Base-by-base conservation (phyloP, 257 asterid genomes). In the Salvia splendens region DNA sequence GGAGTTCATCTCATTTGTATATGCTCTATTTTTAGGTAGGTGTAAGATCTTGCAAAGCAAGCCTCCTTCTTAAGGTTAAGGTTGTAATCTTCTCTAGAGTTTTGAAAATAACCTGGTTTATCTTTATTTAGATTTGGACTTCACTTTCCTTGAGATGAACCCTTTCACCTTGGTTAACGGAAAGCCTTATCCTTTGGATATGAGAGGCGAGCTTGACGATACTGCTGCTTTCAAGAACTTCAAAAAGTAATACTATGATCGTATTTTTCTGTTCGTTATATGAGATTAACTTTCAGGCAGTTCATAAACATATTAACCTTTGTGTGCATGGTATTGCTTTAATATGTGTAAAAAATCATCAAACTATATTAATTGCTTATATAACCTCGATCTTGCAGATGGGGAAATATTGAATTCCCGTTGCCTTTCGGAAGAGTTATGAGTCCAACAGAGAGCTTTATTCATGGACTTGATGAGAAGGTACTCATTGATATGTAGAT, bases 161-260 rank as follows among this genome's bases (percentile, higher is more conserved):
- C 98, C 98, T 45, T 92, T 92, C 84, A 76, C 96, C 53, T 81
- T 89, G 84, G 92, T 92, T 40, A 80, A 92, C 10, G 96, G 95
- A 68, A 89, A 89, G 86, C 97, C 98, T 41, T 92, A 83, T 75
- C 97, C 98, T 7, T 61, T 92, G 81, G 98, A 92, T 68, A 92
- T 92, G 97, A 83, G 98, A 74, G 97, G 98, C 80, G 98, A 92
- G 80, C 97, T 92, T 40, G 98, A 92, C 63, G 97, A 92, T 43
- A 92, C 98, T 47, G 98, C 98, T 70, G 83, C 96, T 73, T 92
- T 92, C 76, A 92, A 92, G 86, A 92, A 92, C 88, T 89, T 89
- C 86, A 92, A 92, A 73, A 92, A 85, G 98, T 92, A 86, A 66
- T 24, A 24, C 30, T 42, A 30, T 4, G 24, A n/a, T 8, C 24